A percentile compares a stretch with the other conserved stretches of the same genome.
These are phyloP conservation scores for Phytophthora sp. DNA, from an alignment of 352 stramenopile genomes.

Conservation along the genomic window DNA sequence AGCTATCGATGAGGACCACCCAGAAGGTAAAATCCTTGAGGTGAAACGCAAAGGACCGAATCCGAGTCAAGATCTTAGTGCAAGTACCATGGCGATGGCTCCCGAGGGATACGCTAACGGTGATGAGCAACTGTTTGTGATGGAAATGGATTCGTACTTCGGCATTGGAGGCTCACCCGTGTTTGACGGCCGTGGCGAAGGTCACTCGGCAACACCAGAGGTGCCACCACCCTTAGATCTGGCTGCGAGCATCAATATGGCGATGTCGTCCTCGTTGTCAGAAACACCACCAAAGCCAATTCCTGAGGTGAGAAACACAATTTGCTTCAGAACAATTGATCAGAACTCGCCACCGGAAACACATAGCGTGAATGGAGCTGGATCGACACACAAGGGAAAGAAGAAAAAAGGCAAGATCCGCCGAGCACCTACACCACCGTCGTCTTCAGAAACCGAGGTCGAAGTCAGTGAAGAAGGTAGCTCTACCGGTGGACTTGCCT, in stretches of 20 bases:
- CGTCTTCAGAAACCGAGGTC: constrained; percentile 24
- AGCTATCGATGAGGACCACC: constrained; percentile 56
- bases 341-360: constrained; percentile 12
- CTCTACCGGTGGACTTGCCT: constrained; percentile 29
- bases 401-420: constrained; percentile 46
- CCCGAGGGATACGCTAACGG: constrained; percentile 40
- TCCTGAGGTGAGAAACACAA: constrained; percentile 41
- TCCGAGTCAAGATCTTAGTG: constrained; percentile 40
- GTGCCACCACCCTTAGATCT: constrained; percentile 65
- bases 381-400: constrained; percentile 37
- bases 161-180: constrained; percentile 80
- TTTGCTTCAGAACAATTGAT: constrained; percentile 34
- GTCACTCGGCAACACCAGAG: constrained; percentile 36
- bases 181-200: constrained; percentile 49
- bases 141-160: constrained; percentile 90
- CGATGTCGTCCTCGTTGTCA: constrained; percentile 71
- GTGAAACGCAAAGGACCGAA: constrained; percentile 80
- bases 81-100: constrained; percentile 32
- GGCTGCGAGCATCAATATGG: constrained; percentile 74
- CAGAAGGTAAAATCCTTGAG: constrained; percentile 62
- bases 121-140: constrained; percentile 80
- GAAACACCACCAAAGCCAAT: constrained; percentile 39
- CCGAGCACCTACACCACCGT: constrained; percentile 16
- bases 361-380: constrained; percentile 16
- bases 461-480: constrained; percentile 28